Percentiles rank a stretch among this genome's conserved stretches.
phyloP scores from a whole-genome alignment of 345 rosid genomes.

The Cochlearia excelsa region DNA sequence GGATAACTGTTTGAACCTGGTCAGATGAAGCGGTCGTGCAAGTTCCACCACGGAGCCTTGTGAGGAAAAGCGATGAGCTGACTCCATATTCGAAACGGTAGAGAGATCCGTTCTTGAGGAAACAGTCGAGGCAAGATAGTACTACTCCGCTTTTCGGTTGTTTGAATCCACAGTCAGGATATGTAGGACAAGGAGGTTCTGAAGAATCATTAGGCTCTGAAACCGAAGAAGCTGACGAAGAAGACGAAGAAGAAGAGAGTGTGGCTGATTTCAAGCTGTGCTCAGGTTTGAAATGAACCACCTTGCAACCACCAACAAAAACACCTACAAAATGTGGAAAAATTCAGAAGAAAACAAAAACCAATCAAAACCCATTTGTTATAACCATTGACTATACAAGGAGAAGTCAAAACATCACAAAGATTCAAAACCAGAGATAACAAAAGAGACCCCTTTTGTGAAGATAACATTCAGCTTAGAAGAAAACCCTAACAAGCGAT shows the following conservation, averaged over 20 bases:
- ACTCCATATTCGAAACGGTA: constrained; percentile 84
- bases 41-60: constrained; percentile 89
- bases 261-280: constrained; percentile 26
- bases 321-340: constrained; percentile 49
- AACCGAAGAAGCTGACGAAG: constrained; percentile 22
- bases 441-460: background rate
- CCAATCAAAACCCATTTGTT: background rate
- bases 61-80: constrained; percentile 63
- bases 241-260: constrained; percentile 26
- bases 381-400: constrained; percentile 12
- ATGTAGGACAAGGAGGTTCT: constrained; percentile 56
- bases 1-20: constrained; percentile 54
- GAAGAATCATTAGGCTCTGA: constrained; percentile 5
- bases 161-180: constrained; percentile 96
- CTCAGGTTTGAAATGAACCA: constrained; percentile 90
- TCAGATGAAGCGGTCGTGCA: constrained; percentile 87
- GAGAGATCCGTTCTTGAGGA: constrained; percentile 74
- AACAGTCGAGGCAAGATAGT: constrained; percentile 90
- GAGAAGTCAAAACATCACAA: constrained; percentile 18
- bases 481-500: constrained; percentile 4
- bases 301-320: constrained; percentile 96
- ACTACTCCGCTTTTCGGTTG: constrained; percentile 78
- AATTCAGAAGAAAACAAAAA: constrained; percentile 8
- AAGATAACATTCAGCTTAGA: background rate
- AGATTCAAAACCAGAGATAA: constrained; percentile 7